Evolutionary conservation across 257 asterid species (phyloP).

Genomic region (Echites panduratus): DNA sequence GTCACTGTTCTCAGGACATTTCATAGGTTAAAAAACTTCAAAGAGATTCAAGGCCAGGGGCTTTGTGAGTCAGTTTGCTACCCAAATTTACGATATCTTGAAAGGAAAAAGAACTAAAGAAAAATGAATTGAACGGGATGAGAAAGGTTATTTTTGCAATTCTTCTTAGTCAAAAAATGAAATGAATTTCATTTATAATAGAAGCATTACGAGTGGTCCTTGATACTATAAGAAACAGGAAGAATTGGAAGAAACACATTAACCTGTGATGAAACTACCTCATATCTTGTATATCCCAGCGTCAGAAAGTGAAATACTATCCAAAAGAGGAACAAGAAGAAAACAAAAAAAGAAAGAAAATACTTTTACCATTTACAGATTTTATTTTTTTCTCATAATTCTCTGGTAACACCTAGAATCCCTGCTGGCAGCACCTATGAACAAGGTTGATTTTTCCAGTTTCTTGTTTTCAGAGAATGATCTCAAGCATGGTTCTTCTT

Average conservation of each 20-base stretch:
- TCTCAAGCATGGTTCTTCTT: slow-evolving; percentile 39
- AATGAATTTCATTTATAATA: slow-evolving; percentile 5
- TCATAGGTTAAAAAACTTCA: too few species aligned
- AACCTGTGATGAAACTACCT: slow-evolving; percentile 10
- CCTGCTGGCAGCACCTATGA: too few species aligned
- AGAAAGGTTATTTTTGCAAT: too few species aligned
- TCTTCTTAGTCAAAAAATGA: background rate
- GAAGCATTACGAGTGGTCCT: background rate
- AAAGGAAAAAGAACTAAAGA: too few species aligned
- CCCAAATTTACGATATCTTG: too few species aligned
- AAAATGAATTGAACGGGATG: too few species aligned
- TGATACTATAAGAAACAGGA: slow-evolving; percentile 6
- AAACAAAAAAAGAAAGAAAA: too few species aligned
- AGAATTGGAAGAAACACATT: background rate
- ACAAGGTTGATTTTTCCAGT: too few species aligned
- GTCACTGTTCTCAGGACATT: too few species aligned
- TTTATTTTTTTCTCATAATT: slow-evolving; percentile 13
- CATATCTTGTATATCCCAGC: slow-evolving; percentile 4
- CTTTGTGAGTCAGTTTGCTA: too few species aligned
- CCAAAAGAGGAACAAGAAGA: too few species aligned
- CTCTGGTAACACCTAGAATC: slow-evolving; percentile 12
- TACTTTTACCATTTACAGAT: slow-evolving; percentile 15
- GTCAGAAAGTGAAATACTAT: slow-evolving; percentile 19
- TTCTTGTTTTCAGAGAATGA: background rate
- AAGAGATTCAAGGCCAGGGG: too few species aligned